Evolutionary conservation across 306 rosid genomes (phyloP).

Genomic region (Biancaea sappan): DNA sequence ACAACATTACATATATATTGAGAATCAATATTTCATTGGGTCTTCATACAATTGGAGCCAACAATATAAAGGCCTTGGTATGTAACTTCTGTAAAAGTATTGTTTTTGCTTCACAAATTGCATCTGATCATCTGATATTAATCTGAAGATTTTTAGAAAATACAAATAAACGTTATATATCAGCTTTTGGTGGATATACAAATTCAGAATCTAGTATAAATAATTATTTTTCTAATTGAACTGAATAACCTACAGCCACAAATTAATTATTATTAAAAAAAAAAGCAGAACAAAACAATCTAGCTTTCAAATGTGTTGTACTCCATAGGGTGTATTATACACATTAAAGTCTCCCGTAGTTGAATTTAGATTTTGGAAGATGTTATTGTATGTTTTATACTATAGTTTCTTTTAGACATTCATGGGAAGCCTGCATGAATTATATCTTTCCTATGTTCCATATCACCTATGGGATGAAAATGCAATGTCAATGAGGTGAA

Average conservation of each 20-base stretch:
- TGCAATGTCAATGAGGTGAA: not conserved
- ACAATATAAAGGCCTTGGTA: conserved; percentile 73
- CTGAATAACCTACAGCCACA: conserved; percentile 2
- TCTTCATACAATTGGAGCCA: conserved; percentile 88
- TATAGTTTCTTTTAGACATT: not conserved
- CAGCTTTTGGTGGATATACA: conserved; percentile 11
- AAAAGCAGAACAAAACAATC: not conserved
- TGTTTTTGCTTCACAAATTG: conserved; percentile 31
- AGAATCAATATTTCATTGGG: conserved; percentile 95
- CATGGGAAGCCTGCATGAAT: not conserved
- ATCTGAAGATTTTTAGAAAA: conserved; percentile 23
- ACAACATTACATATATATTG: conserved; percentile 90
- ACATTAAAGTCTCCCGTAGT: conserved; percentile 7
- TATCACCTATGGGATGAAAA: conserved; percentile 16
- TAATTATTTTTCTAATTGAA: conserved; percentile 19
- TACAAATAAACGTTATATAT: conserved; percentile 6
- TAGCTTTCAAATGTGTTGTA: conserved; percentile 1
- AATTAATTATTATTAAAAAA: not conserved
- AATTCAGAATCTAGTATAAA: not conserved
- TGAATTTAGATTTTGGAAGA: not conserved
- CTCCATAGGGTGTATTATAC: conserved; percentile 10
- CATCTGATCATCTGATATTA: not conserved
- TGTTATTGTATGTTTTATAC: not conserved
- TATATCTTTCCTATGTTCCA: not conserved
- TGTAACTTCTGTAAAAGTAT: conserved; percentile 21